Conservation (phyloP, 345 rosid species). For the Syzygium grande region DNA sequence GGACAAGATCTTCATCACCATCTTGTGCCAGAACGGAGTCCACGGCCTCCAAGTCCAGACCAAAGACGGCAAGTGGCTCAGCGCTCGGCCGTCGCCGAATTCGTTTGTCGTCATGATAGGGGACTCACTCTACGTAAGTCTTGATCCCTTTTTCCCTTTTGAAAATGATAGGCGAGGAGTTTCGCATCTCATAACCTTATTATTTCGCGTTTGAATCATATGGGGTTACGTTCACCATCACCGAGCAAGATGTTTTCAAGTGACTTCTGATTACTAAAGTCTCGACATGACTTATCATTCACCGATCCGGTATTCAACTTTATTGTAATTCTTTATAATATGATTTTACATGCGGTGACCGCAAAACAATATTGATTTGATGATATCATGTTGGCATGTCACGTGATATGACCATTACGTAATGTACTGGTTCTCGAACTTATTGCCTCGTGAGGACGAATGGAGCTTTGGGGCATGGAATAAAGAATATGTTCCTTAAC, state of each 20-base stretch:
- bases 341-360: background rate
- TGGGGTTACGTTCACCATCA: background rate
- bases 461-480: background rate
- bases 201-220: no score
- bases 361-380: background rate
- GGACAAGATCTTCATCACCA: slow-evolving; percentile 51
- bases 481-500: background rate
- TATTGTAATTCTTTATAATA: background rate
- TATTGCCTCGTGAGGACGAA: background rate
- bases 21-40: slow-evolving; percentile 52
- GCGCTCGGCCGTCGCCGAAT: slow-evolving; percentile 36
- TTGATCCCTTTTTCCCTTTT: background rate
- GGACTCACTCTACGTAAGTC: slow-evolving; percentile 40
- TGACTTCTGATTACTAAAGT: background rate
- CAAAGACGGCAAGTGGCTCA: slow-evolving; percentile 45
- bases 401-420: accelerated
- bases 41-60: slow-evolving; percentile 41
- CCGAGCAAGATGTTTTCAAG: background rate
- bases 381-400: background rate
- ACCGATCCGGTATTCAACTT: background rate
- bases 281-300: background rate
- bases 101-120: slow-evolving; percentile 50
- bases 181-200: background rate
- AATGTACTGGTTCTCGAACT: background rate
- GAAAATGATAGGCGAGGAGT: background rate